phyloP scores from a whole-genome alignment of 2,329 filamentous ascomycete species.

The Leptographium lundbergii region DNA sequence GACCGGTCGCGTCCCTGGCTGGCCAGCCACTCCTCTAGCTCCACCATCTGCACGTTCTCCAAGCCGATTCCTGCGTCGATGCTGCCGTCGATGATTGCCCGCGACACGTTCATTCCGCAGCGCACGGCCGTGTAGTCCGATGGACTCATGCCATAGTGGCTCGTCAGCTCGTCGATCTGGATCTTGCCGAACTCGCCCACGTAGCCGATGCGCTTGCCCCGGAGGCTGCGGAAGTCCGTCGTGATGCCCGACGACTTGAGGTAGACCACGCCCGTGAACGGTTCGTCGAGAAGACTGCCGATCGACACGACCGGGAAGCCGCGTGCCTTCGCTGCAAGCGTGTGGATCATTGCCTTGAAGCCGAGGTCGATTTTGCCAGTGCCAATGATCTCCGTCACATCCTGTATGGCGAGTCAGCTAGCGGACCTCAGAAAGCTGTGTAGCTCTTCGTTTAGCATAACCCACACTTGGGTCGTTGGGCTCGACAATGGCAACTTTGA shows the following conservation, averaged over 20 bases:
- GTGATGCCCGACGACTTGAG: slow-evolving; percentile 64
- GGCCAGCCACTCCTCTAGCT: slow-evolving; percentile 64
- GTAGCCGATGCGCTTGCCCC: slow-evolving; percentile 37
- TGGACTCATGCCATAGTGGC: slow-evolving; percentile 34
- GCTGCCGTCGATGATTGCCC: slow-evolving; percentile 58
- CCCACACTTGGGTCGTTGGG: slow-evolving; percentile 63
- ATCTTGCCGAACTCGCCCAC: slow-evolving; percentile 76
- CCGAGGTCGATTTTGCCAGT: slow-evolving; percentile 56
- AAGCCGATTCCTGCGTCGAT: slow-evolving; percentile 50
- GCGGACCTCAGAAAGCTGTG: background rate
- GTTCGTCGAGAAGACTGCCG: slow-evolving; percentile 64
- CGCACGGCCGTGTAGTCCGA: slow-evolving; percentile 64
- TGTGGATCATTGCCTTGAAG: slow-evolving; percentile 79
- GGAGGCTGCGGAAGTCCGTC: slow-evolving; percentile 59
- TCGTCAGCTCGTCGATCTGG: slow-evolving; percentile 70
- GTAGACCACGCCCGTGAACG: slow-evolving; percentile 43
- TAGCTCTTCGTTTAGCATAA: background rate
- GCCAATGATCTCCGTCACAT: slow-evolving; percentile 73
- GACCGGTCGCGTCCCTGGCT: slow-evolving; percentile 46
- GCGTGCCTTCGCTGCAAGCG: slow-evolving; percentile 61
- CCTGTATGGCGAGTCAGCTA: slow-evolving; percentile 25
- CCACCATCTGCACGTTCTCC: slow-evolving; percentile 75
- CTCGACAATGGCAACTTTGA: slow-evolving; percentile 66
- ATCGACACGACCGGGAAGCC: slow-evolving; percentile 61
- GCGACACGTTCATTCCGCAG: slow-evolving; percentile 71